Percentiles rank a stretch among this genome's conserved stretches.
These are phyloP conservation scores for Colletotrichum liaoningense DNA, from an alignment of 2,329 filamentous ascomycete species.

Conservation along the genomic window DNA sequence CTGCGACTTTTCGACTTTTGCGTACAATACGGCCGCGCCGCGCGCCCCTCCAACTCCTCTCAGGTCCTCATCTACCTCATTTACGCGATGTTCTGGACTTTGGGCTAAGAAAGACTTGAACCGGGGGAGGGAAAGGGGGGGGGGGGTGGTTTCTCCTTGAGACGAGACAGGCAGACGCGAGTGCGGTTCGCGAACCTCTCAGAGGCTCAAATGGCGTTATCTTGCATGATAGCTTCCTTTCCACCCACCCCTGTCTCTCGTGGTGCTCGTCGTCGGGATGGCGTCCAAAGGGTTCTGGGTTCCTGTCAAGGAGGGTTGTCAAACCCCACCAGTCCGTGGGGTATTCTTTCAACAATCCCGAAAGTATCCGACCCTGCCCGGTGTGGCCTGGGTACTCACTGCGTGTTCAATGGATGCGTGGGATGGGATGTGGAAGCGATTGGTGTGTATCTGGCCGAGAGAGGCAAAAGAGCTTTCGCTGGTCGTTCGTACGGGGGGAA, in stretches of 20 bases:
- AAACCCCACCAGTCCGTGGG: slow-evolving; percentile 16
- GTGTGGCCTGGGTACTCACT: background rate
- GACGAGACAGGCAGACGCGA: background rate
- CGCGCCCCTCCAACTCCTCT: background rate
- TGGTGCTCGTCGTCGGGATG: background rate
- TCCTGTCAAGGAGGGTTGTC: slow-evolving; percentile 6
- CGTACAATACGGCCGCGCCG: background rate
- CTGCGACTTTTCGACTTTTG: no score
- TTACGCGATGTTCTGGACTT: slow-evolving; percentile 3
- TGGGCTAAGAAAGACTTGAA: background rate
- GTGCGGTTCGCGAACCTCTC: background rate
- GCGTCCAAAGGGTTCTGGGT: slow-evolving; percentile 14
- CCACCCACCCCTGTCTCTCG: background rate
- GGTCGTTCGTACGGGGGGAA: background rate
- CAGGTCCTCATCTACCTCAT: slow-evolving; percentile 5
- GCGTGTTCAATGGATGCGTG: slow-evolving; percentile 1
- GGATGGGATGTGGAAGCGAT: slow-evolving; percentile 7
- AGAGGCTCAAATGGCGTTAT: slow-evolving; percentile 31
- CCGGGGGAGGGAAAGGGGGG: background rate
- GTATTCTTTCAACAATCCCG: slow-evolving; percentile 12
- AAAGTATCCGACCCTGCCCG: slow-evolving; percentile 25
- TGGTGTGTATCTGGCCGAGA: slow-evolving; percentile 11
- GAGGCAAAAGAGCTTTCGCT: background rate
- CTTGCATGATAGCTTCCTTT: slow-evolving; percentile 24
- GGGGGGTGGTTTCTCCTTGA: background rate